phyloP scores from a whole-genome alignment of 106 monocot genomes.

The Hemerocallis citrina region DNA sequence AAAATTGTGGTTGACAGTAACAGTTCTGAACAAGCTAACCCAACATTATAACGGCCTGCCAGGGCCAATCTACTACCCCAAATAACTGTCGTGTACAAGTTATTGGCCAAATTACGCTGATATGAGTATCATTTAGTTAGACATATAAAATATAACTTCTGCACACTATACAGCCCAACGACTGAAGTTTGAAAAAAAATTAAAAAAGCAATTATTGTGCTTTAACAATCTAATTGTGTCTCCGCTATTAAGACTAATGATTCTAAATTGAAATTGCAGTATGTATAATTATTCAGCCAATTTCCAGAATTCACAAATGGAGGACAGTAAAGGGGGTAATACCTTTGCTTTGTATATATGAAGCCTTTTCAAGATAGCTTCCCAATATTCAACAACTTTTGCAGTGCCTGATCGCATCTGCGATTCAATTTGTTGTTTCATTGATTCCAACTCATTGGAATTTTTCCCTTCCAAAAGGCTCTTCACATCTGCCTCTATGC shows the following conservation, averaged over 20 bases:
- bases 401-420: conserved; percentile 90
- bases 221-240: background rate
- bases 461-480: conserved; percentile 62
- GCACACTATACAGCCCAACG: background rate
- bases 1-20: background rate
- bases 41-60: background rate
- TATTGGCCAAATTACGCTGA: no score
- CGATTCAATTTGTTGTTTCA: conserved; percentile 71
- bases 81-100: no score
- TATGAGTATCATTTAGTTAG: no score
- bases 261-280: background rate
- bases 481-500: conserved; percentile 82
- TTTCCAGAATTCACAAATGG: background rate
- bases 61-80: background rate
- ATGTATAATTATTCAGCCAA: background rate
- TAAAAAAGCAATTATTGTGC: background rate
- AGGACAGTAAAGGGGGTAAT: background rate
- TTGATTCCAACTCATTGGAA: conserved; percentile 52
- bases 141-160: background rate
- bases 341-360: conserved; percentile 97
- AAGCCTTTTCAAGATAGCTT: conserved; percentile 84
- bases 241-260: background rate
- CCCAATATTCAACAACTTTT: conserved; percentile 97
- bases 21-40: background rate
- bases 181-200: background rate